phyloP scores from a whole-genome alignment of 495 filamentous ascomycete genomes.

The Aspergillus diversus region DNA sequence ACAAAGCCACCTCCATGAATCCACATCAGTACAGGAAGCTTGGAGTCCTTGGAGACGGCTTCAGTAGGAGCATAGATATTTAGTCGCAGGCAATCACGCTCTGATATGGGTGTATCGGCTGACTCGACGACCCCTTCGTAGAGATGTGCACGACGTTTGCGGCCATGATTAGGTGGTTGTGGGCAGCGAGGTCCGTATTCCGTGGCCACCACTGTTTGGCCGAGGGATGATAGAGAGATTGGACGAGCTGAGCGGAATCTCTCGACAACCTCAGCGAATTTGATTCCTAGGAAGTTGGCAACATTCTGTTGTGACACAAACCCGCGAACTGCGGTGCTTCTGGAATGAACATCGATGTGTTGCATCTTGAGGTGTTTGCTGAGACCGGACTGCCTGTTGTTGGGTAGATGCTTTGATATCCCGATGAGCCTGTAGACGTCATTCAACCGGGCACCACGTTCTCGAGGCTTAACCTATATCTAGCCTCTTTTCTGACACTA shows the following conservation, averaged over 20 bases:
- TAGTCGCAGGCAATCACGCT: background rate
- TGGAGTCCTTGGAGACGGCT: background rate
- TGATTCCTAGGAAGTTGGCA: background rate
- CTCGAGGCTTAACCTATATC: too few species aligned
- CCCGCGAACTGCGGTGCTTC: background rate
- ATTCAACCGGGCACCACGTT: too few species aligned
- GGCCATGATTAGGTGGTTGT: background rate
- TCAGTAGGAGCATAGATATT: background rate
- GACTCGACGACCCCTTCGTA: background rate
- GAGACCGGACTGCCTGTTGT: too few species aligned
- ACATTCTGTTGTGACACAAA: background rate
- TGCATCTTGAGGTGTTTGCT: background rate
- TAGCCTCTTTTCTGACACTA: too few species aligned
- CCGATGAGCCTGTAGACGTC: too few species aligned
- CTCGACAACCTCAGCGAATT: background rate
- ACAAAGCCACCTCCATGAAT: background rate
- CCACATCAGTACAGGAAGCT: background rate
- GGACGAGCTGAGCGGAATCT: background rate
- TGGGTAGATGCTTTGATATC: too few species aligned
- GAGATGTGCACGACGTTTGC: background rate
- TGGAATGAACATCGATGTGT: background rate
- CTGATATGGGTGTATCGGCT: background rate
- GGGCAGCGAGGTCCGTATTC: background rate
- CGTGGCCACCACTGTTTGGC: background rate
- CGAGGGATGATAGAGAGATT: background rate